Percentiles rank a stretch among this genome's conserved stretches.
Evolutionary conservation across 768 basidiomycete species (phyloP).

Genomic region (Podaxis sp.): DNA sequence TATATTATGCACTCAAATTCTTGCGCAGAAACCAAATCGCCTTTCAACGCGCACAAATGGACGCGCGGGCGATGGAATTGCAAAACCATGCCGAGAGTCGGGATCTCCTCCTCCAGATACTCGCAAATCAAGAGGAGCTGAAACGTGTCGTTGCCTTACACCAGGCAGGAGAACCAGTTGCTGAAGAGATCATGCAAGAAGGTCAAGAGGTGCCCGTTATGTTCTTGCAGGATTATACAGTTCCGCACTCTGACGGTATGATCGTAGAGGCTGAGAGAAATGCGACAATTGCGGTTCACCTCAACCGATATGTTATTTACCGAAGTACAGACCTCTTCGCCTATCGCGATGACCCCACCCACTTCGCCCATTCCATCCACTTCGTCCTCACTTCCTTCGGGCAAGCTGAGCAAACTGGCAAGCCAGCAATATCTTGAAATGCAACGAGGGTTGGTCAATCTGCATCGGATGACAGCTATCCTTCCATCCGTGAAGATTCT

Average conservation of each 20-base stretch:
- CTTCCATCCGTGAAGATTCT: conserved; percentile 52
- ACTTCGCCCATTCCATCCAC: conserved; percentile 13
- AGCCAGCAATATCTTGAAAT: conserved; percentile 38
- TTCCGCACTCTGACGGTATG: conserved; percentile 3
- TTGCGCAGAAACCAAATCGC: conserved; percentile 6
- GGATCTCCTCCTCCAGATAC: conserved; percentile 37
- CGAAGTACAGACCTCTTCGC: conserved; percentile 18
- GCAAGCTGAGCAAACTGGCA: conserved; percentile 13
- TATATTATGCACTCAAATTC: not conserved
- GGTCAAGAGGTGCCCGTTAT: conserved; percentile 44
- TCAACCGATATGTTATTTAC: conserved; percentile 8
- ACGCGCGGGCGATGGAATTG: conserved; percentile 25
- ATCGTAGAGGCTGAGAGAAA: conserved; percentile 19
- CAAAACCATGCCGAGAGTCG: conserved; percentile 31
- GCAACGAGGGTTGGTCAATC: conserved; percentile 41
- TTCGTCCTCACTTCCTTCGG: too few species aligned
- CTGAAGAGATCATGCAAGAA: conserved; percentile 46
- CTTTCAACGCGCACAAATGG: conserved; percentile 22
- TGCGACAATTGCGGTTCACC: conserved; percentile 16
- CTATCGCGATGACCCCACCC: conserved; percentile 2
- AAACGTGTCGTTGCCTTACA: conserved; percentile 33
- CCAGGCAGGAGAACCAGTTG: conserved; percentile 37
- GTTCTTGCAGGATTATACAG: not conserved
- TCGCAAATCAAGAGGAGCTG: conserved; percentile 30
- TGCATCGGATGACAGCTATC: conserved; percentile 33